Evolutionary conservation across 1,139 yeast species (phyloP).

Genomic region (Saccharomyces pastorianus): DNA sequence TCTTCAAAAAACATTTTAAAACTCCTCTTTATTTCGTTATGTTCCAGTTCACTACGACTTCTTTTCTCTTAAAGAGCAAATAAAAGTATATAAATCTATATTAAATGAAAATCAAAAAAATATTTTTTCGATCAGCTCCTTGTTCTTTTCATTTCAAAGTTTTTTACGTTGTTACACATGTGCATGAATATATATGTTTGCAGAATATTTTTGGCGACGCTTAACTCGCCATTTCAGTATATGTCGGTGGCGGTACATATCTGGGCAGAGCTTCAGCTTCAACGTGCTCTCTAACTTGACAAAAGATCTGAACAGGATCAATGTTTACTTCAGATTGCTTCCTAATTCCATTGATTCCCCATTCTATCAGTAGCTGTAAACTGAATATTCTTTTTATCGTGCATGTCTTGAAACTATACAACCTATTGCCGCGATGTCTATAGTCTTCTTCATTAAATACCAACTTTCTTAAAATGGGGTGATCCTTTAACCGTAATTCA

Average conservation of each 20-base stretch:
- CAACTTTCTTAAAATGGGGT: constrained; percentile 16
- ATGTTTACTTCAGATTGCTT: constrained; percentile 21
- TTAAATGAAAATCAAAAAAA: not conserved
- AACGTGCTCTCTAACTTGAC: constrained; percentile 10
- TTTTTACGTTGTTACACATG: not conserved
- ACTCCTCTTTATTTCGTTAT: not conserved
- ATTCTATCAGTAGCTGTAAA: constrained; percentile 23
- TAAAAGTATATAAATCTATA: not conserved
- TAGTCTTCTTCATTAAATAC: constrained; percentile 28
- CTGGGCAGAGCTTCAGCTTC: constrained; percentile 14
- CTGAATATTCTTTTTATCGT: constrained; percentile 23
- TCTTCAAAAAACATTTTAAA: not conserved
- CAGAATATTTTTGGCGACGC: not conserved
- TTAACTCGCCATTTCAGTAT: not conserved
- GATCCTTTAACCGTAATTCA: constrained; percentile 18
- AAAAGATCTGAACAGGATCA: constrained; percentile 19
- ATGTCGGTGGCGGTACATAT: constrained; percentile 17
- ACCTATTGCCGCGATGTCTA: constrained; percentile 26
- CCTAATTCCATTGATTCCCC: constrained; percentile 17
- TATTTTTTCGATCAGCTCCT: not conserved
- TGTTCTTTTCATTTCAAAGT: not conserved
- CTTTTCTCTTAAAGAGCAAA: not conserved
- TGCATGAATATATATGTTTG: not conserved
- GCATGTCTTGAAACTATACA: constrained; percentile 28
- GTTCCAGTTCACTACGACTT: not conserved